Evolutionary conservation across 805 yeast genomes (phyloP).

Genomic region (Schizosaccharomyces osmophilus): DNA sequence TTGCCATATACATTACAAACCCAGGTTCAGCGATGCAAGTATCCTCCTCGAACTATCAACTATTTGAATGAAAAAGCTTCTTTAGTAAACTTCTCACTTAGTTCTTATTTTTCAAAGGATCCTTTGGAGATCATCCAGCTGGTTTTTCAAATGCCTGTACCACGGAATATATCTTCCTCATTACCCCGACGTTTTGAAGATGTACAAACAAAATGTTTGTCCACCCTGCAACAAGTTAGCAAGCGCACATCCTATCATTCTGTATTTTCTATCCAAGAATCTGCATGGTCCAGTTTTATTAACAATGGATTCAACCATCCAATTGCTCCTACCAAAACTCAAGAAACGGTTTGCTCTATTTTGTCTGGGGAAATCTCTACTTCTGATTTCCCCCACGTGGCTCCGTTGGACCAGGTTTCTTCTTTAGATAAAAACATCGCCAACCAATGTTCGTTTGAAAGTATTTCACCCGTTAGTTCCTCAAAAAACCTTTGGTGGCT

Average conservation of each 20-base stretch:
- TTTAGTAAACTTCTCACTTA: neutral
- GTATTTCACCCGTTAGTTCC: neutral
- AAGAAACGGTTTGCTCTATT: neutral
- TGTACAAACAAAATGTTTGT: neutral
- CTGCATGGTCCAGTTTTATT: neutral
- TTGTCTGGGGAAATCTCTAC: neutral
- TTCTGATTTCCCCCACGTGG: neutral
- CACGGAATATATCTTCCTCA: neutral
- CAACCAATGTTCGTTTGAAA: neutral
- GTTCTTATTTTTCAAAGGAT: neutral
- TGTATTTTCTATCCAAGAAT: neutral
- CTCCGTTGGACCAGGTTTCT: neutral
- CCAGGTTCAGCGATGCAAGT: neutral
- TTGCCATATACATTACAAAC: neutral
- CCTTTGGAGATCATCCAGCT: neutral
- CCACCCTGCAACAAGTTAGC: neutral
- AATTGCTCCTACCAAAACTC: neutral
- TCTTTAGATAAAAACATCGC: neutral
- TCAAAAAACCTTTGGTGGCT: neutral
- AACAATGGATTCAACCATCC: neutral
- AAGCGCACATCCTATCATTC: neutral
- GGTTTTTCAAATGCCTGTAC: neutral
- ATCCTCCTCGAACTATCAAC: neutral
- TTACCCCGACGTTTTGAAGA: neutral
- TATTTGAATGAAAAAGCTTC: neutral